These are phyloP conservation scores for Botryotinia calthae DNA, from an alignment of 2,329 filamentous ascomycete species.

Conservation along the genomic window DNA sequence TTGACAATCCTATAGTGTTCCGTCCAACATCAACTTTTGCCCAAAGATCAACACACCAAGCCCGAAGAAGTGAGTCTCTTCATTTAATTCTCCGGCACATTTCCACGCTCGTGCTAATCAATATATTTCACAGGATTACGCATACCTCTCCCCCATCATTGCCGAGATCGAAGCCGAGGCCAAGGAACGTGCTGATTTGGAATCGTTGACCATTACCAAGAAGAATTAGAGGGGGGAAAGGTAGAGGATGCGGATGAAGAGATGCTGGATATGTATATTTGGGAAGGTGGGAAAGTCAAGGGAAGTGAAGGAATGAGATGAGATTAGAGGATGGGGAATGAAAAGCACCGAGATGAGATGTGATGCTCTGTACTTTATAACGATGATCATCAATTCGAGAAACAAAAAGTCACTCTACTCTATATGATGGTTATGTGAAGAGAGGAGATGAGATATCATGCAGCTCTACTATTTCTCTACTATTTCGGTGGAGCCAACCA, in stretches of 20 bases:
- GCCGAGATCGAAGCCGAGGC: constrained; percentile 65
- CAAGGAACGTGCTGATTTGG: constrained; percentile 66
- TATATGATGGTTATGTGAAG: neutral
- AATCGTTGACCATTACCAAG: constrained; percentile 58
- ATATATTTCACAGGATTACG: constrained; percentile 51
- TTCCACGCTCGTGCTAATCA: neutral
- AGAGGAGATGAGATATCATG: neutral
- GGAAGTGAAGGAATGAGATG: neutral
- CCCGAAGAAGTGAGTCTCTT: constrained; percentile 55
- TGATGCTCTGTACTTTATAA: constrained; percentile 19
- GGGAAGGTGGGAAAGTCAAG: neutral
- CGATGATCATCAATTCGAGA: constrained; percentile 16
- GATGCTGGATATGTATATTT: constrained; percentile 17
- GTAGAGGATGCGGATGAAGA: neutral
- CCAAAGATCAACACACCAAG: constrained; percentile 65
- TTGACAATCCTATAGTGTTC: constrained; percentile 44
- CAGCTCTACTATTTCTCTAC: too few relatives aligned
- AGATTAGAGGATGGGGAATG: neutral
- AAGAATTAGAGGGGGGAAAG: constrained; percentile 23
- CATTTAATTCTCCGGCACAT: neutral
- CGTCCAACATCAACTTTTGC: constrained; percentile 62
- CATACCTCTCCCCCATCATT: constrained; percentile 67
- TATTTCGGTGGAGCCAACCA: neutral
- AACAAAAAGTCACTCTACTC: constrained; percentile 10
- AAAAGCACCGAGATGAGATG: constrained; percentile 11